phyloP scores from a whole-genome alignment of 441 rosid species.

The Flueggea neowawraea region DNA sequence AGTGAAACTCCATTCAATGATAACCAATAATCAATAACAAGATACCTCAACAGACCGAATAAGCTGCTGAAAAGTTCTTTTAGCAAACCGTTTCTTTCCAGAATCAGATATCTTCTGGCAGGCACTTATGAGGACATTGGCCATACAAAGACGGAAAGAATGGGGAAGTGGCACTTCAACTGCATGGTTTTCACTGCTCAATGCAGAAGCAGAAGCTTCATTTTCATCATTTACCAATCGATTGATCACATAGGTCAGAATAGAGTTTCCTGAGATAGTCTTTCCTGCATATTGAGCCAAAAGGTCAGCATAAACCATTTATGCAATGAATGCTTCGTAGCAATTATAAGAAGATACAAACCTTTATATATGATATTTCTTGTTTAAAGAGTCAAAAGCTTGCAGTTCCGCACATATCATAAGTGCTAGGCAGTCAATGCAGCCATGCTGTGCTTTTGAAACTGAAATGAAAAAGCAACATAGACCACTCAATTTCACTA shows the following conservation, averaged over 20 bases:
- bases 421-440: slow-evolving; percentile 89
- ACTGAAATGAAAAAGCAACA: slow-evolving; percentile 38
- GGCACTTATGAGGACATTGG: slow-evolving; percentile 85
- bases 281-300: slow-evolving; percentile 38
- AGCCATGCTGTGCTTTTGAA: slow-evolving; percentile 90
- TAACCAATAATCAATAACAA: slow-evolving; percentile 10
- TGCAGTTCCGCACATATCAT: slow-evolving; percentile 79
- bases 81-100: slow-evolving; percentile 56
- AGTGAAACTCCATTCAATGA: background rate
- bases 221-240: slow-evolving; percentile 41
- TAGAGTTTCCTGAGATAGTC: slow-evolving; percentile 27
- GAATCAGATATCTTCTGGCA: slow-evolving; percentile 73
- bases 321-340: slow-evolving; percentile 8
- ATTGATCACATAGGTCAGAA: slow-evolving; percentile 46
- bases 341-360: slow-evolving; percentile 23
- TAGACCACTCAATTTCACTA: background rate
- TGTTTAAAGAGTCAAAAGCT: slow-evolving; percentile 36
- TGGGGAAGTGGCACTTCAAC: slow-evolving; percentile 26
- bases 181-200: slow-evolving; percentile 22
- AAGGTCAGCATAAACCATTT: slow-evolving; percentile 13
- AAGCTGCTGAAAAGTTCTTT: slow-evolving; percentile 49
- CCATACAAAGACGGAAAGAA: slow-evolving; percentile 83
- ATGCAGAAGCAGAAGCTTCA: slow-evolving; percentile 20
- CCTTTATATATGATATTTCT: slow-evolving; percentile 32
- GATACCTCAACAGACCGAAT: slow-evolving; percentile 60